Evolutionary conservation across 2,329 filamentous ascomycete genomes (phyloP), one percentile per base, ranked within the genome.

Genomic region (Chrysoporthe austroafricana): DNA sequence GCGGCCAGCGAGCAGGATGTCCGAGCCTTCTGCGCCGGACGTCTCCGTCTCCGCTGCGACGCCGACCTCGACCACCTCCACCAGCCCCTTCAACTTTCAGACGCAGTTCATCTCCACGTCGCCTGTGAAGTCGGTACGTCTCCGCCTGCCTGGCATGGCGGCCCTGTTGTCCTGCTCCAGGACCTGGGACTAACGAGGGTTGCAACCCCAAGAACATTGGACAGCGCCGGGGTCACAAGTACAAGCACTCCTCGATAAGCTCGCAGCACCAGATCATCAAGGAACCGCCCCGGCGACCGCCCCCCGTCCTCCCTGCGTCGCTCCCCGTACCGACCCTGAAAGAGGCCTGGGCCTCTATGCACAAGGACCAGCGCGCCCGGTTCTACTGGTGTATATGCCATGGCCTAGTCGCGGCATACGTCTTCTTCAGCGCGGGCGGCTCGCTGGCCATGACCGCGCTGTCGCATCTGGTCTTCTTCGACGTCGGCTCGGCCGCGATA

Each of bases 241-340:
- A 99, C 85, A 97, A 97, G 77, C 95, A 98, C 82, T 96, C 92
- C 77, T 97, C 93, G 77, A 91, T 99, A 67, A 97, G 93, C 26
- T 82, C 88, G 8, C 88, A 90, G 74, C 94, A 98, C 77, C 94
- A 97, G 79, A 96, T 98, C 79, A 97, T 98, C 79, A 92, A 96
- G 73, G 94, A 97, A 77, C 96, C 96, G 7, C 90, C 94, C 0
- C 91, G 88, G 4, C 88, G 94, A 64, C 91, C 94, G 0, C 95
- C 96, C 4, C 87, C 97, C 34, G 91, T 95, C 48, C 87, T 99
- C 0, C 96, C 96, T 1, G 93, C 94, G 66, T 97, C 94, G 43
- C 86, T 99, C 0, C 96, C 96, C 0, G 91, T 97, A 48, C 96
- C 96, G 0, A 99, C 95, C 0, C 83, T 93, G 69, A 90, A 87